Base-by-base conservation (phyloP, 1,284 basidiomycete genomes). In the Apiotrichum gamsii region DNA sequence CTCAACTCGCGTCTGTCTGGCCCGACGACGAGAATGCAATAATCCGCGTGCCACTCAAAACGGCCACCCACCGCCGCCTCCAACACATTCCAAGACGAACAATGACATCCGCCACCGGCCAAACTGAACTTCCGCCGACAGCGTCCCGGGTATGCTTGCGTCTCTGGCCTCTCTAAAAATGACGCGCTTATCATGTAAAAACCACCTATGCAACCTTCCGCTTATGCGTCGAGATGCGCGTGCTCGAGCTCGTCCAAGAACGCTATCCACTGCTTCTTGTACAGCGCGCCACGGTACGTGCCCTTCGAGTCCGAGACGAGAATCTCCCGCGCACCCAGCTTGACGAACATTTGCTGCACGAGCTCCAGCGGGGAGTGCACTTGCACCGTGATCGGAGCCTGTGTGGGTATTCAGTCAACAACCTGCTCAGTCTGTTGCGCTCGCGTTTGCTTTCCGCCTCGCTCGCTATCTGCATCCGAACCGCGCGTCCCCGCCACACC, bases 231-330 rank as follows among this genome's bases (percentile, higher is more conserved):
- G 2, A 43, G 21, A 5, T 35, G 34, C 25, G 44, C 62, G 14
- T 80, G 80, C 56, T 87, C 84, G 33, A 90, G 69, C 60, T 83
- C 80, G 43, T 76, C 80, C 28, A 93, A 72, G 74, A 91, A 91
- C 6, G 79, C 83, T 20, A 93, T 78, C 88, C 89, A 95, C 1
- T 81, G 81, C 72, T 93, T 93, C 77, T 95, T 95, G 70, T 91
- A 87, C 50, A 97, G 85, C 10, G 93, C 77, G 6, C 93, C 93
- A 61, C 85, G 83, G 64, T 91, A 96, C 43, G 82, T 74, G 3
- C 93, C 91, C 46, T 87, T 81, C 3, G 80, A 74, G 66, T 96
- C 88, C 2, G 80, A 84, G 5, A 95, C 83, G 20, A 96, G 77
- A 21, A 95, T 81, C 60, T 90, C 90, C 54, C 88, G 79, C n/a